Base-by-base conservation (phyloP, 306 rosid species). In the Begonia fuchsioides region DNA sequence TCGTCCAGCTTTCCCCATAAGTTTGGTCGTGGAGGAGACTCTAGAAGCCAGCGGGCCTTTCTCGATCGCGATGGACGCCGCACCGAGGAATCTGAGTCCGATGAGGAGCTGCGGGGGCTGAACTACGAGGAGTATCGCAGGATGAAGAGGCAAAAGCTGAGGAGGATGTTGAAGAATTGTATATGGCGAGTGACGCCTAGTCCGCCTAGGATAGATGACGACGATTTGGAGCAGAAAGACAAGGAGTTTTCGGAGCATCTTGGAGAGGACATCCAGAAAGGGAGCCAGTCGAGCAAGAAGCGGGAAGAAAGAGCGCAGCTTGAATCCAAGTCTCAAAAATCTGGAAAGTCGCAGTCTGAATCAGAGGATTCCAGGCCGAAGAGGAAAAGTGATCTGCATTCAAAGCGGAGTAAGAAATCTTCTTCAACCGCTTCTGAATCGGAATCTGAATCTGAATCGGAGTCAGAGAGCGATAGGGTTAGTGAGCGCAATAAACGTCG, bases 111-210 rank as follows among this genome's bases (percentile, higher is more conserved):
- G 67, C 82, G 73, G 65, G 93, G 95, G 18, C 58, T 81, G 72
- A 67, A 38, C 46, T 73, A 51, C 55, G 94, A 82, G 74, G 94
- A 85, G 45, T 75, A 60, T 49, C 49, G 92, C 26, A 81, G 94
- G 79, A 41, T 76, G 49, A 90, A 79, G 76, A 75, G 96, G 66
- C 95, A 85, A 63, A 82, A 82, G 73, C 43, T 81, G 77, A 71
- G 98, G 81, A 90, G 73, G 67, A 8, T 50, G 58, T 58, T 82
- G 70, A 79, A 66, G 55, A 58, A 60, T 17, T 90, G 98, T 54
- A 81, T 90, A 38, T 90, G 92, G 95, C 75, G 71, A 45, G 74
- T 57, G 18, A 79, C 94, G 50, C 95, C 98, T 1, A 85, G 98
- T 53, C 95, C 95, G 44, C 85, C 93, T 0, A 79, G 98, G 66